phyloP scores from a whole-genome alignment of 2,329 filamentous ascomycete genomes.

The Hymenoscyphus albidus region DNA sequence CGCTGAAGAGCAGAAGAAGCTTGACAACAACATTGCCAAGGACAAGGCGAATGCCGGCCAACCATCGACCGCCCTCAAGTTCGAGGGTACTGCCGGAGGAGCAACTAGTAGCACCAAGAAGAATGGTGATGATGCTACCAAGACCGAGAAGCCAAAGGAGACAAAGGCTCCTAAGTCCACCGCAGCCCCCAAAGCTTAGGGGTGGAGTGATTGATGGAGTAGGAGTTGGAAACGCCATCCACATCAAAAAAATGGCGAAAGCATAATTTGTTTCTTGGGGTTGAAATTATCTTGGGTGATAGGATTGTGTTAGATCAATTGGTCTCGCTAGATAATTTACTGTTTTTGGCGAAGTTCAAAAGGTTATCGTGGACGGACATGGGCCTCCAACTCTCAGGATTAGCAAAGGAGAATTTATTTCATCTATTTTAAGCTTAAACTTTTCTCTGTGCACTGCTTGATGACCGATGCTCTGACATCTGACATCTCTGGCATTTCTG shows the following conservation, averaged over 20 bases:
- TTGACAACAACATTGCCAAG: conserved; percentile 48
- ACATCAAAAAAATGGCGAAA: neutral
- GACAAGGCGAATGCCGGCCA: conserved; percentile 37
- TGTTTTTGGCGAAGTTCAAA: neutral
- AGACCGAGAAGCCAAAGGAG: neutral
- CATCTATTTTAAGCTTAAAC: neutral
- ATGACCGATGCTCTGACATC: neutral
- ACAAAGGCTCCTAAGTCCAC: neutral
- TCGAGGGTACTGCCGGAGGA: conserved; percentile 9
- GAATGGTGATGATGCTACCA: neutral
- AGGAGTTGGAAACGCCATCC: neutral
- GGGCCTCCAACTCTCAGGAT: neutral
- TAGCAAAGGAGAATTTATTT: neutral
- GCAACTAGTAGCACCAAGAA: neutral
- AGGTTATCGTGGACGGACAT: neutral
- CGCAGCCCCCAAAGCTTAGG: neutral
- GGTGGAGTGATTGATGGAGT: neutral
- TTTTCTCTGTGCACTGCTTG: neutral
- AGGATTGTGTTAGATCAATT: neutral
- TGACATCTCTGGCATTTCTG: neutral
- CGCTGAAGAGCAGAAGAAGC: conserved; percentile 46
- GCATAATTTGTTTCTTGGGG: neutral
- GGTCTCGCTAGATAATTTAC: neutral
- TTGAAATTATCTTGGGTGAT: neutral
- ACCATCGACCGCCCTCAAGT: conserved; percentile 18